These are phyloP conservation scores for Arthrobotrys sphaeroides DNA, from an alignment of 2,329 filamentous ascomycete genomes.

Conservation along the genomic window DNA sequence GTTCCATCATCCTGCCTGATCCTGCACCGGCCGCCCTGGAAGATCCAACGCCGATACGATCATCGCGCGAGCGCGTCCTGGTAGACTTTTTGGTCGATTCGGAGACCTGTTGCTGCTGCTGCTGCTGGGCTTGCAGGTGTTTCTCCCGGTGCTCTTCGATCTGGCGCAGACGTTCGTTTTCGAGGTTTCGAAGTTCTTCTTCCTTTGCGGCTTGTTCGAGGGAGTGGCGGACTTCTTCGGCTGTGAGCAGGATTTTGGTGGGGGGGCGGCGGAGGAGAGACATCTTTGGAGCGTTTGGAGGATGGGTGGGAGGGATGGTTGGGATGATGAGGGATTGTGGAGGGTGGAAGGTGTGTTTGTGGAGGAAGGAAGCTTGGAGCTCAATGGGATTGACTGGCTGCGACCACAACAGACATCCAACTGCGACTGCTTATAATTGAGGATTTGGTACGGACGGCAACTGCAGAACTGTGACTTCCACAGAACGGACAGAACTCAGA, in stretches of 20 bases:
- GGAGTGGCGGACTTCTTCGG: conserved; percentile 71
- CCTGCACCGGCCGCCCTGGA: conserved; percentile 51
- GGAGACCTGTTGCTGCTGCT: conserved; percentile 19
- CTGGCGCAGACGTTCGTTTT: conserved; percentile 45
- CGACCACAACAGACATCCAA: neutral
- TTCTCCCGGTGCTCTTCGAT: conserved; percentile 45
- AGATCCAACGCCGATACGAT: conserved; percentile 60
- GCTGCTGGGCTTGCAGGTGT: conserved; percentile 22
- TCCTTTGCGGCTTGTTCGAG: conserved; percentile 67
- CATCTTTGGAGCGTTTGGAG: neutral
- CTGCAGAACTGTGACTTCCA: too few species aligned
- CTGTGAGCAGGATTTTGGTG: conserved; percentile 74
- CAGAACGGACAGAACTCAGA: too few species aligned
- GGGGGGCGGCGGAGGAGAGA: conserved; percentile 72
- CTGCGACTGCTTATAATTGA: too few species aligned
- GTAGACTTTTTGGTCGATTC: conserved; percentile 52
- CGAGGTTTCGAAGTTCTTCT: conserved; percentile 47
- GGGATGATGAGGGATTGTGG: neutral
- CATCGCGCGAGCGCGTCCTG: conserved; percentile 59
- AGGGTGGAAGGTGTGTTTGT: neutral
- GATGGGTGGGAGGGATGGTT: neutral
- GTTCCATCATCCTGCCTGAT: conserved; percentile 51
- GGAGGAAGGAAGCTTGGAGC: neutral
- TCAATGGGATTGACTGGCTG: too few species aligned
- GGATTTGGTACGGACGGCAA: too few species aligned